Evolutionary conservation across 495 filamentous ascomycete species (phyloP).

Genomic region (Neurospora sublineolata): DNA sequence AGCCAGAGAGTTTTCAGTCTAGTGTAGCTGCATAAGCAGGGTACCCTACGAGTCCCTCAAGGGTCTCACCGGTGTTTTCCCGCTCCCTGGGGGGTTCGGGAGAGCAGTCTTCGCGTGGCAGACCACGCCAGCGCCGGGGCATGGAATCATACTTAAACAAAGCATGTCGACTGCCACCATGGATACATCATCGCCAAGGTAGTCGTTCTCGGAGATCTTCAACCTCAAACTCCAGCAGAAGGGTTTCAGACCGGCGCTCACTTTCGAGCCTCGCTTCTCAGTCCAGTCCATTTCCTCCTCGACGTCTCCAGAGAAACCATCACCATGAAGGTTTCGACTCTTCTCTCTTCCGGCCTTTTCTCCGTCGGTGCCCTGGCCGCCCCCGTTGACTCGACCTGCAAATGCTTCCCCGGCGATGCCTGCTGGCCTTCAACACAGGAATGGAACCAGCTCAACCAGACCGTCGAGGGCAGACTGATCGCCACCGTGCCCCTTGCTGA

Average conservation of each 20-base stretch:
- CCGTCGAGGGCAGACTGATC: conserved; percentile 34
- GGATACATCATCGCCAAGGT: neutral
- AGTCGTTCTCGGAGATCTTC: neutral
- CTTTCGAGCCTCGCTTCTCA: neutral
- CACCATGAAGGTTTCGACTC: conserved; percentile 11
- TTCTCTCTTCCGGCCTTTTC: conserved; percentile 12
- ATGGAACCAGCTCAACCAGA: conserved; percentile 35
- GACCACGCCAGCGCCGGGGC: neutral
- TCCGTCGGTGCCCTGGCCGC: conserved; percentile 6
- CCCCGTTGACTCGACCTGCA: conserved; percentile 24
- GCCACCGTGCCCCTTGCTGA: conserved; percentile 40
- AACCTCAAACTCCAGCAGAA: neutral
- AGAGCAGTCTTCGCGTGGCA: neutral
- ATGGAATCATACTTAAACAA: neutral
- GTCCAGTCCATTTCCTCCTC: neutral
- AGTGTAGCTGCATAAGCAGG: neutral
- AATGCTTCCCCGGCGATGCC: conserved; percentile 39
- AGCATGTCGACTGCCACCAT: neutral
- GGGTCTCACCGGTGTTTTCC: neutral
- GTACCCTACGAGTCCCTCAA: neutral
- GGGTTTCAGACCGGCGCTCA: neutral
- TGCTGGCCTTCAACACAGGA: conserved; percentile 31
- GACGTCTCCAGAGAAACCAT: neutral
- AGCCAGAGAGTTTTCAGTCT: neutral
- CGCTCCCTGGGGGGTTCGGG: neutral